Conservation (phyloP, 345 rosid genomes). For the Iberis pinnata region DNA sequence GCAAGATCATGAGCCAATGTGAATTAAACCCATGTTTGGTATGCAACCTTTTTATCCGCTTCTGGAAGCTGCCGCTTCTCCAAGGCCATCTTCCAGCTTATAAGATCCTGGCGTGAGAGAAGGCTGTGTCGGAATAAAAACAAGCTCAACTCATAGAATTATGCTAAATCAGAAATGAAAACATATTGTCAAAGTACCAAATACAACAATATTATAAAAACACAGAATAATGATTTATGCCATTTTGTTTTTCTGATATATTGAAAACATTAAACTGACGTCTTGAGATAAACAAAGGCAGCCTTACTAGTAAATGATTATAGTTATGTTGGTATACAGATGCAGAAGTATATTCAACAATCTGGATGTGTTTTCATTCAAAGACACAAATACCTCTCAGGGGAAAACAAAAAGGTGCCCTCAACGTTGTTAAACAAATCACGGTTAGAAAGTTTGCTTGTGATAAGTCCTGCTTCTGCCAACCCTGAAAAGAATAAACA, state of each 20-base stretch:
- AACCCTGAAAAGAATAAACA: conserved; percentile 55
- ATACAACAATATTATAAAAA: not conserved
- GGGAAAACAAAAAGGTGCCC: conserved; percentile 56
- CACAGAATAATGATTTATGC: not conserved
- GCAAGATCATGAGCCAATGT: not conserved
- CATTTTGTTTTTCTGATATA: not conserved
- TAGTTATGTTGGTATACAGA: not conserved
- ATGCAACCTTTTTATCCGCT: conserved; percentile 70
- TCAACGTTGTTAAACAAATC: conserved; percentile 56
- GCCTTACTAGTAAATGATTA: not conserved
- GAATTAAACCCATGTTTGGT: conserved; percentile 10
- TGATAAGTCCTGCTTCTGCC: conserved; percentile 96
- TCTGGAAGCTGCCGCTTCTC: conserved; percentile 84
- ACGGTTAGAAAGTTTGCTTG: conserved; percentile 80
- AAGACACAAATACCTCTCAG: conserved; percentile 55
- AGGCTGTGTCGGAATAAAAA: conserved; percentile 43
- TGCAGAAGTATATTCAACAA: not conserved
- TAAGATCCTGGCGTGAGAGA: conserved; percentile 91
- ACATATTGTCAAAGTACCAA: not conserved
- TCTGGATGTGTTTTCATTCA: not conserved
- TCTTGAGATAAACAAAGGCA: not conserved
- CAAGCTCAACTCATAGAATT: conserved; percentile 8
- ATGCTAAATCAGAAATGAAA: conserved; percentile 6
- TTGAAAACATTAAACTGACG: not conserved
- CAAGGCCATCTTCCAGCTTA: conserved; percentile 96